A percentile compares a stretch with the other conserved stretches of the same genome.
Conservation (phyloP, 495 filamentous ascomycete species). For the Daldinia caldariorum region DNA sequence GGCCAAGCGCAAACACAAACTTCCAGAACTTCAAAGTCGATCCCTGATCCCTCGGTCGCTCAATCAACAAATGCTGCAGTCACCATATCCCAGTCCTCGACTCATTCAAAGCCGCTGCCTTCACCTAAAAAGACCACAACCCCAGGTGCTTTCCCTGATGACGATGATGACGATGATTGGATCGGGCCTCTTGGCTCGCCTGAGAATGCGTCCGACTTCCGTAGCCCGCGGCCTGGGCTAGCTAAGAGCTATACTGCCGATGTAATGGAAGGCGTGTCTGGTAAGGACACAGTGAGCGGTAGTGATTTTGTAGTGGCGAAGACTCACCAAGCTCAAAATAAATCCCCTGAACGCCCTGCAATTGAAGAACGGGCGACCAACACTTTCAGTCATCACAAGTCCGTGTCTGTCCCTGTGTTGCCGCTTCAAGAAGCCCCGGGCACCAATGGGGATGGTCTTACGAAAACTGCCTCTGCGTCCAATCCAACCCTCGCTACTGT, state of each 20-base stretch:
- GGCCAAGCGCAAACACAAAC: conserved; percentile 75
- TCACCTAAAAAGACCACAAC: conserved; percentile 52
- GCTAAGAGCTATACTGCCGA: conserved; percentile 68
- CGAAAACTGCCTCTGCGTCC: conserved; percentile 72
- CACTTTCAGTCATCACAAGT: conserved; percentile 60
- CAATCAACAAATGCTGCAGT: conserved; percentile 46
- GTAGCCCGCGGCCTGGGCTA: conserved; percentile 59
- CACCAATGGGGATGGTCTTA: conserved; percentile 52
- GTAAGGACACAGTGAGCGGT: conserved; percentile 54
- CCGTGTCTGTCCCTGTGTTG: conserved; percentile 63
- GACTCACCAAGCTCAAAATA: conserved; percentile 45
- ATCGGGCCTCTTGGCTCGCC: conserved; percentile 68
- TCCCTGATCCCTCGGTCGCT: conserved; percentile 59
- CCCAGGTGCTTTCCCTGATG: conserved; percentile 67
- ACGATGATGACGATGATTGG: conserved; percentile 86
- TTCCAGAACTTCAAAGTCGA: conserved; percentile 75
- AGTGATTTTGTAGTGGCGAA: conserved; percentile 55
- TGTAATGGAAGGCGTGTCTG: conserved; percentile 65
- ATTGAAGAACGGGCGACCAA: conserved; percentile 47
- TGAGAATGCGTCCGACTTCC: conserved; percentile 46
- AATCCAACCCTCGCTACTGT: conserved; percentile 62
- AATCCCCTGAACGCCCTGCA: conserved; percentile 55
- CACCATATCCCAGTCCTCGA: conserved; percentile 65
- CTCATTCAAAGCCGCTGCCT: conserved; percentile 45
- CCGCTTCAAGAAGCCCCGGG: conserved; percentile 53